phyloP scores from a whole-genome alignment of 495 filamentous ascomycete genomes.

The Cetradonia linearis region DNA sequence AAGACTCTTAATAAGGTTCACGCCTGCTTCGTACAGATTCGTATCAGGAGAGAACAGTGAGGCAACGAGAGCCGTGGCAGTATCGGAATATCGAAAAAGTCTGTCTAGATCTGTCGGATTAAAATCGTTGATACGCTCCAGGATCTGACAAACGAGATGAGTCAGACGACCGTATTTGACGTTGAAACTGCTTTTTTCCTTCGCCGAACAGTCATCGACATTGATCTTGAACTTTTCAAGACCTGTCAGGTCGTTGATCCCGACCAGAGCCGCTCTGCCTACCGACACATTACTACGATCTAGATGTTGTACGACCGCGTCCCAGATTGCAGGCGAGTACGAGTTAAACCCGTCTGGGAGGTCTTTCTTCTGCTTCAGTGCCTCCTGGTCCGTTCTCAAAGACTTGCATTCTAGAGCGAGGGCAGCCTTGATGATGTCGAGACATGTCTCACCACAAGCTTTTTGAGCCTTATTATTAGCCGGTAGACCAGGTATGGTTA shows the following conservation, averaged over 20 bases:
- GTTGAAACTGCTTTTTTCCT: slow-evolving; percentile 62
- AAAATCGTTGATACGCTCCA: slow-evolving; percentile 70
- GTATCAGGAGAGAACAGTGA: slow-evolving; percentile 60
- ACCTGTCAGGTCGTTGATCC: slow-evolving; percentile 54
- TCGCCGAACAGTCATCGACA: slow-evolving; percentile 36
- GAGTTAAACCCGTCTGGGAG: slow-evolving; percentile 59
- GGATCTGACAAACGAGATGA: slow-evolving; percentile 56
- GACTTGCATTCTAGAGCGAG: slow-evolving; percentile 67
- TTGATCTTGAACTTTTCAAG: slow-evolving; percentile 59
- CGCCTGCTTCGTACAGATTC: slow-evolving; percentile 59
- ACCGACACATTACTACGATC: slow-evolving; percentile 52
- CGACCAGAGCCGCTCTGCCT: slow-evolving; percentile 60
- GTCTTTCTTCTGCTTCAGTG: slow-evolving; percentile 45
- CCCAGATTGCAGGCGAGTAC: slow-evolving; percentile 63
- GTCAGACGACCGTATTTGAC: slow-evolving; percentile 57
- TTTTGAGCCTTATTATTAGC: slow-evolving; percentile 1
- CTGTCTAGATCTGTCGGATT: slow-evolving; percentile 48
- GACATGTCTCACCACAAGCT: slow-evolving; percentile 14
- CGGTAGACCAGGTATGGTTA: slow-evolving; percentile 29
- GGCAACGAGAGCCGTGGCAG: slow-evolving; percentile 56
- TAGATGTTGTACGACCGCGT: slow-evolving; percentile 58
- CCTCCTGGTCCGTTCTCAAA: slow-evolving; percentile 58
- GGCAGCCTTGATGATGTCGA: slow-evolving; percentile 46
- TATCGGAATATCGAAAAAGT: slow-evolving; percentile 52
- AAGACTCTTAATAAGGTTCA: slow-evolving; percentile 70